A percentile compares a stretch with the other conserved stretches of the same genome.
phyloP scores from a whole-genome alignment of 768 basidiomycete species.

The Guyanaporus albipodus region DNA sequence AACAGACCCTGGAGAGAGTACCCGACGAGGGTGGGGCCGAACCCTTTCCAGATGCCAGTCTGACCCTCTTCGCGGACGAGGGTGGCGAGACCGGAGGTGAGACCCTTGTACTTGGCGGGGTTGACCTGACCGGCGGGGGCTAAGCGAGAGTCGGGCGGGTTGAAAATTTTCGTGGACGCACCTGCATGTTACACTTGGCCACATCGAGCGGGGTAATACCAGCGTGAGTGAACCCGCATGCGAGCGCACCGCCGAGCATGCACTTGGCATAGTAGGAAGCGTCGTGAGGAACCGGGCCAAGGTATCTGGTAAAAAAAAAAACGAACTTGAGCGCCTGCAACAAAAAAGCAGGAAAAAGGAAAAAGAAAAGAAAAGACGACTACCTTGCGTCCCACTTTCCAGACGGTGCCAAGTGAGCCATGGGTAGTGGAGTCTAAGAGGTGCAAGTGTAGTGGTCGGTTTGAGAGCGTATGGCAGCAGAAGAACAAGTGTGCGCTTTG shows the following conservation, averaged over 20 bases:
- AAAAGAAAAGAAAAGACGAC: background rate
- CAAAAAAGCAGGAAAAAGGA: no score
- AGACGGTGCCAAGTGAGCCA: slow-evolving; percentile 48
- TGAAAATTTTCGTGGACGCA: slow-evolving; percentile 28
- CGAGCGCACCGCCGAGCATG: slow-evolving; percentile 83
- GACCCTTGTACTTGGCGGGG: slow-evolving; percentile 71
- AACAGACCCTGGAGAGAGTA: slow-evolving; percentile 97
- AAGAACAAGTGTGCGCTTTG: slow-evolving; percentile 9
- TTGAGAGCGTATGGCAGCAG: slow-evolving; percentile 28
- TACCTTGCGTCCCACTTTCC: slow-evolving; percentile 78
- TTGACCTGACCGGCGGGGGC: slow-evolving; percentile 50
- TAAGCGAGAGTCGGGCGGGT: background rate
- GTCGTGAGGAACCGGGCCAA: slow-evolving; percentile 76
- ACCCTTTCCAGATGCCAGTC: slow-evolving; percentile 88
- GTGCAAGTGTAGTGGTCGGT: no score
- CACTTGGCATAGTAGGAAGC: slow-evolving; percentile 75
- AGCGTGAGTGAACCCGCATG: slow-evolving; percentile 86
- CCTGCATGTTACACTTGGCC: slow-evolving; percentile 92
- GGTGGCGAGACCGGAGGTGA: slow-evolving; percentile 53
- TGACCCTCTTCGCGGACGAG: slow-evolving; percentile 79
- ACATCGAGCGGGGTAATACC: slow-evolving; percentile 86
- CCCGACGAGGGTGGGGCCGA: slow-evolving; percentile 89
- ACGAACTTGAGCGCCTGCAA: slow-evolving; percentile 1
- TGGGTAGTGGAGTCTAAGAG: no score
- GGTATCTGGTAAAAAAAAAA: slow-evolving; percentile 40